Evolutionary conservation across 331 rosid species (phyloP).

Genomic region (Rhamnella rubrinervis): DNA sequence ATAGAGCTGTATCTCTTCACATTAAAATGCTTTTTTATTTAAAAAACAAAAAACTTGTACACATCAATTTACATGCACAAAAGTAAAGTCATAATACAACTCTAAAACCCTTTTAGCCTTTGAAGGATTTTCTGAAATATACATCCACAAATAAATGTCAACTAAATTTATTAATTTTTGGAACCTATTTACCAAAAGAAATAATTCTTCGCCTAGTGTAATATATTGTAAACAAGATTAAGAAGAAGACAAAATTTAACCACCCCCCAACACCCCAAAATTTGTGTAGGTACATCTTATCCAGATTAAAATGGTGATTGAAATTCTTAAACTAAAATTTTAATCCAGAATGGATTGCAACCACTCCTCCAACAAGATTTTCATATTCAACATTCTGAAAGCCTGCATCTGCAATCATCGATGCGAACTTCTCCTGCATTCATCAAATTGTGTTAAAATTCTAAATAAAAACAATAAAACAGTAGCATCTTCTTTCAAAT

Average conservation of each 20-base stretch:
- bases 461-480: neutral
- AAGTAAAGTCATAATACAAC: too few relatives aligned
- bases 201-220: too few relatives aligned
- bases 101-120: too few relatives aligned
- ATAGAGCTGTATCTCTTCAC: too few relatives aligned
- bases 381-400: slow-evolving; percentile 88
- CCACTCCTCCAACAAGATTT: slow-evolving; percentile 93
- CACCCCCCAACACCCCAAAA: neutral
- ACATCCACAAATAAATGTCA: too few relatives aligned
- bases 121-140: too few relatives aligned
- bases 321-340: slow-evolving; percentile 42
- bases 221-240: too few relatives aligned
- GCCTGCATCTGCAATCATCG: slow-evolving; percentile 81
- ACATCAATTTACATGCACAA: too few relatives aligned
- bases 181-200: too few relatives aligned
- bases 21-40: too few relatives aligned
- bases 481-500: neutral
- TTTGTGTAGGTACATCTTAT: neutral
- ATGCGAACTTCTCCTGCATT: slow-evolving; percentile 78
- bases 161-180: too few relatives aligned
- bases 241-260: neutral
- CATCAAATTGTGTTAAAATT: slow-evolving; percentile 23
- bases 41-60: too few relatives aligned
- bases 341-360: slow-evolving; percentile 82
- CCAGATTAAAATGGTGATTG: neutral